Conservation (phyloP, 2,329 filamentous ascomycete genomes). For the Nigrospora oryzae region DNA sequence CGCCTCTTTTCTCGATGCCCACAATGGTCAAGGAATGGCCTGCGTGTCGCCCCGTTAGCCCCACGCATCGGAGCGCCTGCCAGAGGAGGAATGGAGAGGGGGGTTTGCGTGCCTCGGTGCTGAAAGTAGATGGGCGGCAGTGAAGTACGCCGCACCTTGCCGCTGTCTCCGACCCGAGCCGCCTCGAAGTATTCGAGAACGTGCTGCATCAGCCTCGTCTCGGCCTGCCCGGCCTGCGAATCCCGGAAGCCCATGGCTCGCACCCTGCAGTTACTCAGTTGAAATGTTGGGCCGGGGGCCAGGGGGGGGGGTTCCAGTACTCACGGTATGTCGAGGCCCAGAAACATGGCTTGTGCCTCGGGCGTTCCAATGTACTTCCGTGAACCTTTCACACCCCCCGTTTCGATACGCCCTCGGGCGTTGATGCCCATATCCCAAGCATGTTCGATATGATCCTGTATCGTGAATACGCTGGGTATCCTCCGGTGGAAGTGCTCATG, state of each 20-base stretch:
- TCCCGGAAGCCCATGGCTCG: conserved; percentile 32
- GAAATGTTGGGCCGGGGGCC: background rate
- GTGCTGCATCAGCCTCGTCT: conserved; percentile 52
- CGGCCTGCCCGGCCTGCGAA: conserved; percentile 40
- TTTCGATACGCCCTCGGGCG: conserved; percentile 64
- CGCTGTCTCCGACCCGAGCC: conserved; percentile 36
- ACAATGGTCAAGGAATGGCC: conserved; percentile 89
- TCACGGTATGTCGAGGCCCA: conserved; percentile 58
- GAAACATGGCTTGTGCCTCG: conserved; percentile 76
- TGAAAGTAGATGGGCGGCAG: conserved; percentile 87
- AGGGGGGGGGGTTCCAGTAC: conserved; percentile 14
- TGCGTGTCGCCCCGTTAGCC: conserved; percentile 10
- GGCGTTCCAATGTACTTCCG: conserved; percentile 93
- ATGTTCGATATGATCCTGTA: conserved; percentile 79
- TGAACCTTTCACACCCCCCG: conserved; percentile 78
- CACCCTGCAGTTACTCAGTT: background rate
- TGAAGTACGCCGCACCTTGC: conserved; percentile 62
- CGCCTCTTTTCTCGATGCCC: conserved; percentile 63
- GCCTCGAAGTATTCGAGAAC: conserved; percentile 68
- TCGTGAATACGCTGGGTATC: conserved; percentile 68
- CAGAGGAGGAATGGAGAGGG: background rate
- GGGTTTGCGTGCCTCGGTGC: conserved; percentile 51
- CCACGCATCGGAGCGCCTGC: background rate
- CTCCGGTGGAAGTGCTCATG: conserved; percentile 48
- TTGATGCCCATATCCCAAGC: conserved; percentile 88